These are phyloP conservation scores for Umbellularia californica DNA, from an alignment of 164 flowering plant genomes.

Conservation along the genomic window DNA sequence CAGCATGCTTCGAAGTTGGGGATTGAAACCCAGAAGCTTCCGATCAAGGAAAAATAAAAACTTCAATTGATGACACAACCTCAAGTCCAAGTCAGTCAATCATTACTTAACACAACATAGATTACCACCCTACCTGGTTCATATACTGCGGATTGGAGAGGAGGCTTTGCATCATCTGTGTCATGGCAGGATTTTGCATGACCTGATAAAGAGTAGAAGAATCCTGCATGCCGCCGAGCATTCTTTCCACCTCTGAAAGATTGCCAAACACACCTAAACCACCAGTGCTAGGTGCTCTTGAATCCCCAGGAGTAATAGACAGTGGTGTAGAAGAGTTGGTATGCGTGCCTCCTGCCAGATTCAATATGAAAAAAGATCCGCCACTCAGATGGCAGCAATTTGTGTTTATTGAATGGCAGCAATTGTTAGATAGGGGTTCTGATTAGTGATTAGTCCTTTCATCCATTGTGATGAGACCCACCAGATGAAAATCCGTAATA, in stretches of 20 bases:
- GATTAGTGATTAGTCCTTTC: no score
- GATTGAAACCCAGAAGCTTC: constrained; percentile 38
- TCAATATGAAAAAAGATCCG: neutral
- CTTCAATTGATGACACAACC: neutral
- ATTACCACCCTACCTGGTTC: constrained; percentile 39
- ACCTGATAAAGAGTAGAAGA: constrained; percentile 48
- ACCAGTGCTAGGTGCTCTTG: constrained; percentile 45
- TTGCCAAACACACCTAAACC: constrained; percentile 61
- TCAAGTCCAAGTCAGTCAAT: neutral
- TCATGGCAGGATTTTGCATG: constrained; percentile 80
- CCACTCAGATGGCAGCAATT: no score
- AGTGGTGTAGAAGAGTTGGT: constrained; percentile 44
- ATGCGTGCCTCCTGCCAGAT: constrained; percentile 44
- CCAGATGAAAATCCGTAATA: no score
- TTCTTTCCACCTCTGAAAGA: constrained; percentile 54
- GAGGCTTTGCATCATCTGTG: constrained; percentile 79
- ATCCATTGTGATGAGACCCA: no score
- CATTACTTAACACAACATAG: neutral
- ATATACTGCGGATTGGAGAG: constrained; percentile 59
- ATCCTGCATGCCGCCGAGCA: constrained; percentile 56
- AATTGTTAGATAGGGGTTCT: no score
- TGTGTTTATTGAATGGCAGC: no score
- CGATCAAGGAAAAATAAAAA: constrained; percentile 5
- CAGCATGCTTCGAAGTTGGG: constrained; percentile 44
- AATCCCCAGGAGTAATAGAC: constrained; percentile 42